Conservation (phyloP, 306 rosid genomes). For the Cicer yamashitae region DNA sequence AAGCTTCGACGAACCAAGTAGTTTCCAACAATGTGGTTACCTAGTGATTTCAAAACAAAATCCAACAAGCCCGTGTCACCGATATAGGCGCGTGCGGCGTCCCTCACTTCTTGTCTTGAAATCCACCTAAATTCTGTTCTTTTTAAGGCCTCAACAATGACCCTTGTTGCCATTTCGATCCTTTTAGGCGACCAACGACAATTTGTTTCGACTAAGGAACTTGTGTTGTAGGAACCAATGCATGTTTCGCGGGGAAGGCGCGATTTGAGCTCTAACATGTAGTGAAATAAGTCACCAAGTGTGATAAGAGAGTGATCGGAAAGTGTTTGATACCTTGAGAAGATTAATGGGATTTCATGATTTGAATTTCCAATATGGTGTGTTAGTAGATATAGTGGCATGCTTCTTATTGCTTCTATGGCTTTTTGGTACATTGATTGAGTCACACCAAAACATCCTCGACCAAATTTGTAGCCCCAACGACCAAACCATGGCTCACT, state of each 20-base stretch:
- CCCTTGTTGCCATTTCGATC: constrained; percentile 75
- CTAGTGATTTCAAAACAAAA: constrained; percentile 76
- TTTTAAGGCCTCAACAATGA: constrained; percentile 69
- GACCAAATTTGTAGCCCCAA: constrained; percentile 82
- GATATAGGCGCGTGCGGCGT: constrained; percentile 73
- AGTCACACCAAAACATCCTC: constrained; percentile 71
- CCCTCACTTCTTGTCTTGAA: constrained; percentile 88
- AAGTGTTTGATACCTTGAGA: constrained; percentile 74
- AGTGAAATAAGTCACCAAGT: constrained; percentile 69
- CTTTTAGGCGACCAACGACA: constrained; percentile 88
- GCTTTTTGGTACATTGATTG: constrained; percentile 72
- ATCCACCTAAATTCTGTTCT: constrained; percentile 69
- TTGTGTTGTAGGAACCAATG: constrained; percentile 44
- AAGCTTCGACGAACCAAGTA: constrained; percentile 76
- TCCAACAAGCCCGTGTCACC: constrained; percentile 82
- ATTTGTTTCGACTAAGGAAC: constrained; percentile 52
- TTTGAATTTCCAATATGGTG: constrained; percentile 54
- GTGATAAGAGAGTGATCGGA: constrained; percentile 74
- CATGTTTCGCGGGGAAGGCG: constrained; percentile 59
- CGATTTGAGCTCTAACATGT: constrained; percentile 79
- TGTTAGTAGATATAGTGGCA: constrained; percentile 61
- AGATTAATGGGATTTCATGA: constrained; percentile 61
- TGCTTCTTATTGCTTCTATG: constrained; percentile 69
- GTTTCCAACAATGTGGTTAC: constrained; percentile 77
- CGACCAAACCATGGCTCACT: constrained; percentile 78